phyloP scores from a whole-genome alignment of 208 protist genomes.

The Crithidia expoeki region DNA sequence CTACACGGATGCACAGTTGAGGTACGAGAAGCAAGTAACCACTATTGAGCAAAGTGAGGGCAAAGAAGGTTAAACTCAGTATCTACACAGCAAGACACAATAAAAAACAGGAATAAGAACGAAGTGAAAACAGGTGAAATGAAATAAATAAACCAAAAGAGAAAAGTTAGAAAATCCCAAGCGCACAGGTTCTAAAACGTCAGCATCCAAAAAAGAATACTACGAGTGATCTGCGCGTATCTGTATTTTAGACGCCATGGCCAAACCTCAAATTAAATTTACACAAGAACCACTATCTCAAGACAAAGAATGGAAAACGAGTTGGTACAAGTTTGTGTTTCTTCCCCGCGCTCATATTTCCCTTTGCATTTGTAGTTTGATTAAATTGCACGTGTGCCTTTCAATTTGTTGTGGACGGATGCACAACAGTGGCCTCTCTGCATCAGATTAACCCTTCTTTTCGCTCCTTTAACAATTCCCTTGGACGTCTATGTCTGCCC shows the following conservation, averaged over 20 bases:
- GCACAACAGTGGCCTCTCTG: too few relatives aligned
- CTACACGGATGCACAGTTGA: slow-evolving; percentile 1
- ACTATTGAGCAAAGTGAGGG: too few relatives aligned
- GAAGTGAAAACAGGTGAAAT: slow-evolving; percentile 13
- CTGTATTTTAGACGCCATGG: too few relatives aligned
- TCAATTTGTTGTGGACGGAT: too few relatives aligned
- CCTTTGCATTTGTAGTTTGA: too few relatives aligned
- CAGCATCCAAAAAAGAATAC: background rate
- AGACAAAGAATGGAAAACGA: slow-evolving; percentile 20
- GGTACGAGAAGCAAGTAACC: background rate
- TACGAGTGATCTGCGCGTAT: too few relatives aligned
- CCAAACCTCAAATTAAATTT: background rate
- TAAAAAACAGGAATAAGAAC: background rate
- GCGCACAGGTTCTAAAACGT: too few relatives aligned
- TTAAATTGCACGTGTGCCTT: too few relatives aligned
- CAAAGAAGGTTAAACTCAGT: too few relatives aligned
- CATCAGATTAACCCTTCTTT: background rate
- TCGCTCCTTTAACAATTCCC: background rate
- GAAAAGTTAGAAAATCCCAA: slow-evolving; percentile 10
- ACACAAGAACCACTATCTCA: background rate
- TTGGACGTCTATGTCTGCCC: too few relatives aligned
- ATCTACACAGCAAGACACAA: too few relatives aligned
- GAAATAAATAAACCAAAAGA: slow-evolving; percentile 7
- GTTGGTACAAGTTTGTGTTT: slow-evolving; percentile 8
- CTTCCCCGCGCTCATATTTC: background rate